Evolutionary conservation across 352 stramenopile genomes (phyloP).

Genomic region (Pythium apleroticum): DNA sequence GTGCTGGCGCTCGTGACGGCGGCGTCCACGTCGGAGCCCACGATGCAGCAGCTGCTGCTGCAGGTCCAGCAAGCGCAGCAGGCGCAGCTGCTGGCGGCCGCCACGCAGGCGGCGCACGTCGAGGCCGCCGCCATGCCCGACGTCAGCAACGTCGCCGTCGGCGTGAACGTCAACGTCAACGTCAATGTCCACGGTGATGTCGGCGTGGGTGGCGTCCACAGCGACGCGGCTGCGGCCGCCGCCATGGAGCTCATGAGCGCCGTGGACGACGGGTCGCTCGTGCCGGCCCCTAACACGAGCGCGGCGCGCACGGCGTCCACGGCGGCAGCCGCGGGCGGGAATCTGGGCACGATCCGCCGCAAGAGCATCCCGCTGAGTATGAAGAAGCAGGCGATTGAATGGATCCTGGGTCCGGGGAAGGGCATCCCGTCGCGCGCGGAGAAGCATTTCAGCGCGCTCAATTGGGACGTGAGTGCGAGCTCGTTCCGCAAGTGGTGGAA

Average conservation of each 20-base stretch:
- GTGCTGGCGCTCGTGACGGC: slow-evolving; percentile 59
- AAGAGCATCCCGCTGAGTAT: slow-evolving; percentile 81
- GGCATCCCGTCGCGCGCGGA: slow-evolving; percentile 66
- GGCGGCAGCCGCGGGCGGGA: background rate
- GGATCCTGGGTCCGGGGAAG: slow-evolving; percentile 73
- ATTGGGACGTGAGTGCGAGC: slow-evolving; percentile 76
- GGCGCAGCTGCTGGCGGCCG: slow-evolving; percentile 19
- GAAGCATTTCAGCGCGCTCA: slow-evolving; percentile 69
- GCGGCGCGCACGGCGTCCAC: background rate
- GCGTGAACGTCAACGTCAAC: background rate
- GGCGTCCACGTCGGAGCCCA: slow-evolving; percentile 32
- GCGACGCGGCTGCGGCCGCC: slow-evolving; percentile 10
- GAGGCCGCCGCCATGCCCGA: slow-evolving; percentile 20
- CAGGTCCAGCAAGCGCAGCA: slow-evolving; percentile 52
- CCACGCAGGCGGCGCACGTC: slow-evolving; percentile 8
- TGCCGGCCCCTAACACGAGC: background rate
- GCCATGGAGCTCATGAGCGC: slow-evolving; percentile 26
- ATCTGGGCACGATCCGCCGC: slow-evolving; percentile 40
- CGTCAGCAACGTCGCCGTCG: slow-evolving; percentile 24
- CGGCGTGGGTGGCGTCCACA: slow-evolving; percentile 3
- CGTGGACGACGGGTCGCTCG: slow-evolving; percentile 12
- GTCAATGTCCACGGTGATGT: background rate
- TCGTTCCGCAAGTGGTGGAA: slow-evolving; percentile 87
- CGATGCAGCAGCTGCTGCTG: slow-evolving; percentile 58
- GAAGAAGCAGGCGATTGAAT: slow-evolving; percentile 84